phyloP scores from a whole-genome alignment of 2,329 filamentous ascomycete species.

The Huntiella omanensis region DNA sequence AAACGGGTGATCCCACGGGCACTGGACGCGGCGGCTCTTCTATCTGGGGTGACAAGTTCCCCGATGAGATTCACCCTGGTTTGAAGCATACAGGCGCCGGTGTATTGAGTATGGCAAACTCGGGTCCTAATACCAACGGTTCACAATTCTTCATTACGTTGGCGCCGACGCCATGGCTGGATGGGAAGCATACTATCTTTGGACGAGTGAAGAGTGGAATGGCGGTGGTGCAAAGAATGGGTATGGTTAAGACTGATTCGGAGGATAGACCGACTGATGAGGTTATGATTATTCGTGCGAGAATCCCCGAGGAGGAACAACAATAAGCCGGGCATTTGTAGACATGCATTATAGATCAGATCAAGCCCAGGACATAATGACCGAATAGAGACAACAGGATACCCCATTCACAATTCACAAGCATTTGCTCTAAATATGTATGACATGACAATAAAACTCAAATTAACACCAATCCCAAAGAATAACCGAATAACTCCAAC shows the following conservation, averaged over 20 bases:
- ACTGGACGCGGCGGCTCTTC: conserved; percentile 75
- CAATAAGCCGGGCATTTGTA: no score
- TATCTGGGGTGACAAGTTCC: conserved; percentile 88
- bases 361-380: no score
- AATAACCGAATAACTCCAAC: conserved; percentile 13
- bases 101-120: conserved; percentile 92
- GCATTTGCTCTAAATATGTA: neutral
- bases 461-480: conserved; percentile 8
- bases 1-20: conserved; percentile 84
- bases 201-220: conserved; percentile 74
- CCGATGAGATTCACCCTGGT: conserved; percentile 63
- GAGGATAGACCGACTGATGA: conserved; percentile 71
- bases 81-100: conserved; percentile 88
- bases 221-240: conserved; percentile 70
- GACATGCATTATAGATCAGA: no score
- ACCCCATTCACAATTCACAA: no score
- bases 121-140: conserved; percentile 81
- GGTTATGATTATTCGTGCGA: conserved; percentile 59
- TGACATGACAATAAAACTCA: conserved; percentile 7
- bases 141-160: conserved; percentile 93
- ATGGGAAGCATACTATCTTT: conserved; percentile 95
- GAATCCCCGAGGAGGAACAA: conserved; percentile 22
- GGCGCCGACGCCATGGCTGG: conserved; percentile 86
- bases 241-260: conserved; percentile 60
- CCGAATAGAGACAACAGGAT: no score